A percentile compares a stretch with the other conserved stretches of the same genome.
Conservation (phyloP, 2,329 filamentous ascomycete genomes). For the Penicillium sp. region DNA sequence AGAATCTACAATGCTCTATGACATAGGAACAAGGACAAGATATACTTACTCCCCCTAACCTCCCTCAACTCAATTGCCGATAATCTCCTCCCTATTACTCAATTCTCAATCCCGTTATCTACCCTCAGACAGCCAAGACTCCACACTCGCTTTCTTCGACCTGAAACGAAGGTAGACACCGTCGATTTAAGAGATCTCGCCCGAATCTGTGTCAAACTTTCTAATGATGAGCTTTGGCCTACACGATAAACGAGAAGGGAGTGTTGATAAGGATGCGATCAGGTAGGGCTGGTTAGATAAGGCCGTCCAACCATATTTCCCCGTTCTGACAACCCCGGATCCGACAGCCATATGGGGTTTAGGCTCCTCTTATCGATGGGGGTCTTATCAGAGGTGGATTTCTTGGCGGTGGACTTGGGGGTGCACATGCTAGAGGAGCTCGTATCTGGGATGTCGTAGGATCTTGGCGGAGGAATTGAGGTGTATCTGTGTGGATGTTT, state of each 20-base stretch:
- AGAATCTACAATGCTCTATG: too few species aligned
- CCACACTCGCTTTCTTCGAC: not conserved
- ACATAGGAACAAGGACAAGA: not conserved
- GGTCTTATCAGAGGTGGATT: not conserved
- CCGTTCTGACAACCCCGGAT: conserved; percentile 22
- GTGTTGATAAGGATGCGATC: conserved; percentile 22
- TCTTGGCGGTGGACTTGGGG: conserved; percentile 3
- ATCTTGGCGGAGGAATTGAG: not conserved
- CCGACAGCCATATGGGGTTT: conserved; percentile 26
- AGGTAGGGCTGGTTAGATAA: conserved; percentile 6
- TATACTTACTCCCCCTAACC: not conserved
- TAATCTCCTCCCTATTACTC: not conserved
- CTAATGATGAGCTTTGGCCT: not conserved
- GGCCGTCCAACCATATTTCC: conserved; percentile 20
- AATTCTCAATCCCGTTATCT: conserved; percentile 8
- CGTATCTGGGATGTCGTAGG: not conserved
- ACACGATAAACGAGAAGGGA: conserved; percentile 3
- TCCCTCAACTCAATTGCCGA: not conserved
- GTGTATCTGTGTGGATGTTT: not conserved
- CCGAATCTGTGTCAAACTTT: not conserved
- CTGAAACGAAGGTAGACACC: not conserved
- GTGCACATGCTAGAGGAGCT: not conserved
- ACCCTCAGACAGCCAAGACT: conserved; percentile 3
- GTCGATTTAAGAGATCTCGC: not conserved
- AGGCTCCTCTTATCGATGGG: conserved; percentile 16